Evolutionary conservation across 768 basidiomycete species (phyloP), one percentile per base, ranked within the genome.

Genomic region (Serendipita sp.): DNA sequence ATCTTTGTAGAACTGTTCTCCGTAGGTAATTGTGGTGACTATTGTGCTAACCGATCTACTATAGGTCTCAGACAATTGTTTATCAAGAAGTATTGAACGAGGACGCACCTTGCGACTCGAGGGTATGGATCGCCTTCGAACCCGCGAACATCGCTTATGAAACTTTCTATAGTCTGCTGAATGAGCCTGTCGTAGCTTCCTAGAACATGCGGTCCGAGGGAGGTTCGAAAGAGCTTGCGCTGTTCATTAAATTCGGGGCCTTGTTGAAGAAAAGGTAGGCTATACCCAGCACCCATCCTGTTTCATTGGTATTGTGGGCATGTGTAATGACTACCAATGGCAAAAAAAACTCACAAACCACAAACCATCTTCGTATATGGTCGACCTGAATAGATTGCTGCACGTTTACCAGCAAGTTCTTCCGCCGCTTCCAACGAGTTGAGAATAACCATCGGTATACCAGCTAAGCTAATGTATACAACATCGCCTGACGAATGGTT

Each of bases 351-450:
- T 37, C 35, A 60, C 56, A 60, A 37, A 32, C 32, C 56, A 28
- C 45, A 32, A 3, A 66, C n/a, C 65, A 67, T 66, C 3, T 65
- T 44, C 11, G 45, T 56, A 35, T 63, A 41, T 2, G 74, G 73
- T 67, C 74, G 66, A 67, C 67, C 67, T 3, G 71, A 72, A 65
- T 72, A 73, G 41, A 72, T 69, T 11, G 44, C 56, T 30, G 67
- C 67, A 15, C 74, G 73, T 45, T 74, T 73, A 18, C 77, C 75
- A 15, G 79, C 69, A 8, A 80, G 70, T 8, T 80, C 79, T 4
- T 51, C 63, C 1, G 72, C 75, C 16, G 71, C 68, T 54, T 70
- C 69, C 48, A 70, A 69, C 30, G 69, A 71, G 67, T 76, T 76
- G 45, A 75, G 48, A 11, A 75, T 53, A 24, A 74, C 44, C 15